Base-by-base conservation (phyloP, 129 eudicot genomes). In the Logfia minima region DNA sequence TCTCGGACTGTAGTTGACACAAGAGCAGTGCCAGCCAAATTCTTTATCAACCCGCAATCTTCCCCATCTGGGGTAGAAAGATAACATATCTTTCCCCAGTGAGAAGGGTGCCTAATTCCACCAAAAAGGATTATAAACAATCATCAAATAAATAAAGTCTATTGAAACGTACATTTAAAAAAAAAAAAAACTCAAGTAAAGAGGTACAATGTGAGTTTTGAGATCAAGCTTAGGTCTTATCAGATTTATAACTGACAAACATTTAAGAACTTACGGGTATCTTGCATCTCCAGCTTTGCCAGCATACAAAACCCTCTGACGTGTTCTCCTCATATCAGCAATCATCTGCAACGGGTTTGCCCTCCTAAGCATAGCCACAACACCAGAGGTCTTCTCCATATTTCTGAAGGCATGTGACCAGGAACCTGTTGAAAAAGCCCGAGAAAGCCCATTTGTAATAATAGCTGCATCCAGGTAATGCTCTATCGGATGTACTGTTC, bases 251-350 rank as follows among this genome's bases (percentile, higher is more conserved):
- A 31, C 37, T 48, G 21, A 26, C 18, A 72, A 29, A 66, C 34
- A 41, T 51, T 41, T 8, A 68, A 79, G n/a, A 28, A 83, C 98
- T 89, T 75, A 93, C 98, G 97, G 98, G 85, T 93, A 93, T 93
- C 98, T 81, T 5, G 97, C 97, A 83, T 93, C 98, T 22, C 98
- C 98, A 71, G 87, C 97, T 78, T 88, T 90, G 32, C 98, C 98
- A 13, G 97, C 88, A 82, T 92, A 88, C 21, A 82, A 41, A 53
- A 92, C 96, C 55, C 90, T 96, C 81, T 87, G 98, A 17, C 96
- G 94, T n/a, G 90, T 84, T 76, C 88, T 93, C 79, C 98, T 88
- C 95, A 90, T 85, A 76, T 93, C 98, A 71, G 95, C 79, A 5
- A 79, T 76, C 74, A 85, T 82, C 59, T 93, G 98, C 83, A 93